Evolutionary conservation across 139 green algal species (phyloP), one percentile per base, ranked within the genome.

Genomic region (Micromonas commoda): DNA sequence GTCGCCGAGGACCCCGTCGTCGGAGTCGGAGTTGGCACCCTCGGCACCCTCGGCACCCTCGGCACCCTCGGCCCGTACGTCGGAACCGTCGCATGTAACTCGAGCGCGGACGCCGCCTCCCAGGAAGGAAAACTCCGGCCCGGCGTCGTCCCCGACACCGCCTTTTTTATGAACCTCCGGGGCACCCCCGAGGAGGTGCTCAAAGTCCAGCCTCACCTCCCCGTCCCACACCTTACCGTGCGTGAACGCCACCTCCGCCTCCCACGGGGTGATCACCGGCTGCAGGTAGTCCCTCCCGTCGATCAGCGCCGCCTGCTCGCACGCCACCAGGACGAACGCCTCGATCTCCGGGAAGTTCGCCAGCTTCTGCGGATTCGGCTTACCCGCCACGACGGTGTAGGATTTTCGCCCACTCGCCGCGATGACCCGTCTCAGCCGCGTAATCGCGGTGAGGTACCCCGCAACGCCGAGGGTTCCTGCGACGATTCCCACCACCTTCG

Each of bases 311-410:
- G 76, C 84, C 23, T 83, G 73, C 26, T 74, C 37, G 80, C 87
- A 86, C 3, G 80, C 74, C 24, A 91, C 78, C 21, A 86, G 26
- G 34, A 89, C 80, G 77, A 82, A 87, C 28, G 85, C 82, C n/a
- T 91, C 87, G 24, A 86, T 77, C 64, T 98, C 94, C 3, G 92
- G 92, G 74, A 97, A 98, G 81, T 98, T 98, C 64, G 93, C 94
- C 72, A 98, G 88, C 88, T 98, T 98, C 71, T 90, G 89, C 13
- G 94, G 93, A 77, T 84, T 97, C 54, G 91, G 91, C 77, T 94
- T 95, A 29, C 93, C 94, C 81, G 97, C 90, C 5, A 96, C 67
- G 2, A 86, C 37, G 38, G 52, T 69, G 68, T 86, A 86, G 3
- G 72, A 37, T 67, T 80, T 82, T 26, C 80, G 66, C 23, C 82